Evolutionary conservation across 164 flowering plant species (phyloP).

Genomic region (Houttuynia cordata): DNA sequence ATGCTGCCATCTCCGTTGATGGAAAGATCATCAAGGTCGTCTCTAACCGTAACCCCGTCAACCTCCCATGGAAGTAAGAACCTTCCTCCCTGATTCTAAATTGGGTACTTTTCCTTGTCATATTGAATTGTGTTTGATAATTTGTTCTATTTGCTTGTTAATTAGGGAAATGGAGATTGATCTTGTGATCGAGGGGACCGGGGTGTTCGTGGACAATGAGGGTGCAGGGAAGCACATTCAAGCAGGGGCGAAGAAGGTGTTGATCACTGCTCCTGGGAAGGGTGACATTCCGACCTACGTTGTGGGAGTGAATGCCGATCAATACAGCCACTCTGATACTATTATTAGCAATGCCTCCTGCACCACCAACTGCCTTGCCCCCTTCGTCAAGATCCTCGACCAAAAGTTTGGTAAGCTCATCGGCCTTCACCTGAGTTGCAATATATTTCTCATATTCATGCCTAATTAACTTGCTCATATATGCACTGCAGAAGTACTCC

Average conservation of each 20-base stretch:
- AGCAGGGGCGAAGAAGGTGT: conserved; percentile 97
- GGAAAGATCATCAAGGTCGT: conserved; percentile 86
- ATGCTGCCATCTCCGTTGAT: conserved; percentile 68
- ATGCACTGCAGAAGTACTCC: too few relatives aligned
- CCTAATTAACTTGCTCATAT: too few relatives aligned
- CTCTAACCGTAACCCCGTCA: conserved; percentile 69
- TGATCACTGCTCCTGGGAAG: conserved; percentile 76
- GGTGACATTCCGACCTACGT: conserved; percentile 98
- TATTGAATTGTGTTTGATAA: too few relatives aligned
- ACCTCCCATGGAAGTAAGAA: conserved; percentile 84
- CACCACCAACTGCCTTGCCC: conserved; percentile 97
- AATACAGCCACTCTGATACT: conserved; percentile 47
- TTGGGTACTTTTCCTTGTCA: background rate
- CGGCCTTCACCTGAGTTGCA: background rate
- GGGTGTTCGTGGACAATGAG: conserved; percentile 92
- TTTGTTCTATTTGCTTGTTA: too few relatives aligned
- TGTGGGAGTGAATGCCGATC: conserved; percentile 85
- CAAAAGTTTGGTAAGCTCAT: conserved; percentile 55
- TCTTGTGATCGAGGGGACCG: conserved; percentile 93
- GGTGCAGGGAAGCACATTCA: conserved; percentile 95
- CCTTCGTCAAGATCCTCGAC: conserved; percentile 93
- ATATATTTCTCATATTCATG: too few relatives aligned
- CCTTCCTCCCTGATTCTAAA: background rate
- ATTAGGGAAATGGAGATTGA: conserved; percentile 74
- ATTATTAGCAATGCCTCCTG: conserved; percentile 95